Base-by-base conservation (phyloP, 73 alveolate species). In the Paramecium sonneborni region DNA sequence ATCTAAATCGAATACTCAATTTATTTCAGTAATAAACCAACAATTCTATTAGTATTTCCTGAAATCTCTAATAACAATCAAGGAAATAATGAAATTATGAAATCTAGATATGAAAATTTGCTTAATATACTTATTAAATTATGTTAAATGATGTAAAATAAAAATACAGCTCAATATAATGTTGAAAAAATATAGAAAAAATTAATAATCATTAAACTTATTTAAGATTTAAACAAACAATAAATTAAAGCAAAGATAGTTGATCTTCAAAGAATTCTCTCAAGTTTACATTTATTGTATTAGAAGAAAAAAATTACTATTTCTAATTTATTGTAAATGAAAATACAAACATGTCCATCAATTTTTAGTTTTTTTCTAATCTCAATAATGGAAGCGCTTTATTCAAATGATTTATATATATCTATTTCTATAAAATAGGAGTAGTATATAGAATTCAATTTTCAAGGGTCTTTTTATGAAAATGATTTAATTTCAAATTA, bases 21-120 rank as follows among this genome's bases (percentile, higher is more conserved):
- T 30, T 62, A 62, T 62, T 62, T 62, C 26, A 32, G 84, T 12
- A 62, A 62, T 62, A 62, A 32, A 62, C 84, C 84, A 32, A 62
- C 84, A 12, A 62, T 62, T 7, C 44, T 62, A 6, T 20, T 62
- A 4, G 46, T 62, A 26, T 62, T 62, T 32, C 84, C 84, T 30
- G 6, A 21, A 5, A 62, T 62, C 1, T 62, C 84, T 4, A 30
- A 26, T 12, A 15, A 11, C 1, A 1, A 8, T 11, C 12, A 62
- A 14, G 1, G 11, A 15, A 32, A 32, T 14, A 62, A 62, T 62
- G 44, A 62, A 14, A 8, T 62, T 26, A 32, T 62, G 28, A 2
- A 62, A 52, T n/a, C 68, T 7, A 62, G 24, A 30, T 62, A 62
- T 62, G 48, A 62, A 3, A 2, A 62, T 14, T 62, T 62, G 14